Base-by-base conservation (phyloP, 164 flowering plant species). In the Sedum album region DNA sequence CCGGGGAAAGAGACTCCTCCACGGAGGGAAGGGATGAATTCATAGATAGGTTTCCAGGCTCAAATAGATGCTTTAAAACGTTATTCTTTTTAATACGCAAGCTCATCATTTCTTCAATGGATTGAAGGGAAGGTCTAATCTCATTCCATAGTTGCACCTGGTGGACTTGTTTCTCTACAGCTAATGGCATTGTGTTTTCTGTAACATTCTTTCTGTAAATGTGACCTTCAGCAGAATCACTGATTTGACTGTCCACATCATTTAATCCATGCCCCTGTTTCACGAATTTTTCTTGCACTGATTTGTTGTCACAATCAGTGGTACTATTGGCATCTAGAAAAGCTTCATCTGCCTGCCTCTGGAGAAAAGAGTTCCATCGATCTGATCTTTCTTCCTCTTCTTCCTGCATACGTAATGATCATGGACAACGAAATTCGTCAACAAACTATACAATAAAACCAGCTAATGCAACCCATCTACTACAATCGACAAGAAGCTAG, bases 381-480 rank as follows among this genome's bases (percentile, higher is more conserved):
- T 90, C 92, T 67, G 97, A 88, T 74, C 99, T 86, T 79, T 95
- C 99, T 72, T 88, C 99, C 68, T 95, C 99, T 81, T 95, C 99
- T 77, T 88, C 97, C 99, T 95, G 68, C 63, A 77, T 69, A 44
- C 65, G 6, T 20, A 30, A 39, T n/a, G 66, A 6, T 14, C 68
- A 67, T n/a, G 11, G 48, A 49, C 9, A 15, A 66, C n/a, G 6
- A 21, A 41, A 28, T 44, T 25, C 7, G 4, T 41, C 23, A 57
- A 28, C 23, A 33, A 26, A 21, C 21, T 0, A 25, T 64, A 1
- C 48, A 11, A 20, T 20, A 21, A n/a, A 21, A 8, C 11, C 2
- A 5, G 10, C 17, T 10, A 42, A 42, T 42, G 46, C 5, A 42
- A 42, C 11, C 46, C 60, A 55, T 7, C 60, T 14, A 7, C 20